Evolutionary conservation across 371 early-diverging fungal species (phyloP).

Genomic region (Saksenaea oblongispora): DNA sequence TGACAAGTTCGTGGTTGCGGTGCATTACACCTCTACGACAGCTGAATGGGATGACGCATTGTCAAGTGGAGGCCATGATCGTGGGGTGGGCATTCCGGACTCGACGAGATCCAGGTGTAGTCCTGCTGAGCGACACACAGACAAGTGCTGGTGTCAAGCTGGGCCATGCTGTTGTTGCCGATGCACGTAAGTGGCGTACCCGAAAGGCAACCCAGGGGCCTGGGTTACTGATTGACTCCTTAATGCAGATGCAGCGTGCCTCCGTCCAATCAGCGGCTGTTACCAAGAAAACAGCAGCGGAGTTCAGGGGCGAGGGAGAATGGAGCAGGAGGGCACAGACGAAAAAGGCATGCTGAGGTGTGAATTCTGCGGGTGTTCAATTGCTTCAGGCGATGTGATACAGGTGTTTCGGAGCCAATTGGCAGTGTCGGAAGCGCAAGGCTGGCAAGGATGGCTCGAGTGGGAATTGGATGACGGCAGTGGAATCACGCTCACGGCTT

Average conservation of each 20-base stretch:
- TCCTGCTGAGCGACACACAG: not conserved
- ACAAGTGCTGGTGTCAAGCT: not conserved
- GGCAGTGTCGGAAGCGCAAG: not conserved
- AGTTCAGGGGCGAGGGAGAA: not conserved
- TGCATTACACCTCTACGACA: slow-evolving; percentile 16
- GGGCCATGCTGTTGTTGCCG: not conserved
- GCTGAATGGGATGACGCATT: slow-evolving; percentile 24
- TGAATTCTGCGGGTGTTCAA: slow-evolving; percentile 32
- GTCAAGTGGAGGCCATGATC: slow-evolving; percentile 31
- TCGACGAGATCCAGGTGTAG: not conserved
- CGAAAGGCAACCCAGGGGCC: not conserved
- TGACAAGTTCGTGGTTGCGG: slow-evolving; percentile 31
- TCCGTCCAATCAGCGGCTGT: slow-evolving; percentile 11
- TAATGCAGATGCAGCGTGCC: slow-evolving; percentile 19
- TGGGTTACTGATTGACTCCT: not conserved
- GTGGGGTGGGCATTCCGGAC: slow-evolving; percentile 31
- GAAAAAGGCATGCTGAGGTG: slow-evolving; percentile 20
- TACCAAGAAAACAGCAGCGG: not conserved
- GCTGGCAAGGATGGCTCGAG: slow-evolving; percentile 32
- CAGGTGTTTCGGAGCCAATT: slow-evolving; percentile 28
- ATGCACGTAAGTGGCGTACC: slow-evolving; percentile 14
- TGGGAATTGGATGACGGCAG: slow-evolving; percentile 45
- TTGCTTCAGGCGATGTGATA: slow-evolving; percentile 17
- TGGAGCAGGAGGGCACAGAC: slow-evolving; percentile 9
- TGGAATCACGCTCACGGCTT: slow-evolving; percentile 20